Percentiles rank a stretch among this genome's conserved stretches.
phyloP scores from a whole-genome alignment of 257 asterid genomes.

The Mitragyna speciosa region DNA sequence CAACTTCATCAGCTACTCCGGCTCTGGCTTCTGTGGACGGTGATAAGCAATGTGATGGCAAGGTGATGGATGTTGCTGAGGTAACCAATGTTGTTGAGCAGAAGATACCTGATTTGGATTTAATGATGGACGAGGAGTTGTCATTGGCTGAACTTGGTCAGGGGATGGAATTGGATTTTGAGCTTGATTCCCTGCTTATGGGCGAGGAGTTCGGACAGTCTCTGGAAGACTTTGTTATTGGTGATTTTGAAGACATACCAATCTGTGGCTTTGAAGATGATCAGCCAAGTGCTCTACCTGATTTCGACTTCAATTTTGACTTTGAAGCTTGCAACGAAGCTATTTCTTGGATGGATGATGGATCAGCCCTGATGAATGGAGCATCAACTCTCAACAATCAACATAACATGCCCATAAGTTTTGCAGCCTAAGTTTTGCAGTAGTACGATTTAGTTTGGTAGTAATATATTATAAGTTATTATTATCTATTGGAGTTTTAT shows the following conservation, averaged over 20 bases:
- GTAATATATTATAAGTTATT: background rate
- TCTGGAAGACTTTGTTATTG: conserved; percentile 41
- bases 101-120: conserved; percentile 18
- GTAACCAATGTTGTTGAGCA: conserved; percentile 24
- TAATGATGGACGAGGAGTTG: conserved; percentile 30
- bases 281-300: conserved; percentile 43
- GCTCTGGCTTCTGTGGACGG: conserved; percentile 9
- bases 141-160: conserved; percentile 42
- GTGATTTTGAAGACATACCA: conserved; percentile 50
- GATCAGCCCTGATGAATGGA: conserved; percentile 44
- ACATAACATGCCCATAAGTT: conserved; percentile 85
- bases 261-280: conserved; percentile 37
- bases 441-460: conserved; percentile 19
- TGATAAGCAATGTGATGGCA: background rate
- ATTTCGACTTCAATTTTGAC: conserved; percentile 62
- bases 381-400: conserved; percentile 59
- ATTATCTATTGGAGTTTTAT: conserved; percentile 21
- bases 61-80: background rate
- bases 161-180: conserved; percentile 54
- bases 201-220: conserved; percentile 32
- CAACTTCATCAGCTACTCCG: conserved; percentile 29
- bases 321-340: conserved; percentile 52
- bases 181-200: conserved; percentile 39
- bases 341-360: conserved; percentile 60
- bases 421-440: conserved; percentile 92